Evolutionary conservation across 179 eudicot genomes (phyloP).

Genomic region (Silene noctiflora): DNA sequence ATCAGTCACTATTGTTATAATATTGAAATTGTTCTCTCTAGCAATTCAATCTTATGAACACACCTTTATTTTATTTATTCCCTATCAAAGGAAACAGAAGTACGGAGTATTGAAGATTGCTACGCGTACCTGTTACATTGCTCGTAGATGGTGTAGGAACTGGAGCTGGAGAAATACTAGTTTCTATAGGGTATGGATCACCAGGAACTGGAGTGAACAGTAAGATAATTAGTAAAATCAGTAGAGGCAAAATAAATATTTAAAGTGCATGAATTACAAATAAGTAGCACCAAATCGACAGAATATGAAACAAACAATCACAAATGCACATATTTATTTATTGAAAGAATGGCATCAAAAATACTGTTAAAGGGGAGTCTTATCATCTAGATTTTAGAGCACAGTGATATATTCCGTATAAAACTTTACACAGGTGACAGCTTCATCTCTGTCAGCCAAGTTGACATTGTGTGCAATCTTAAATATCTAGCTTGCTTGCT

Average conservation of each 20-base stretch:
- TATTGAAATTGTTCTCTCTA: neutral
- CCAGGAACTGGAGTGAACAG: slow-evolving; percentile 67
- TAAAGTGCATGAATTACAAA: neutral
- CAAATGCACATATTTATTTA: neutral
- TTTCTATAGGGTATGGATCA: slow-evolving; percentile 60
- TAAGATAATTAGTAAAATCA: neutral
- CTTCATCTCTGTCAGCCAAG: neutral
- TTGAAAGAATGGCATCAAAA: neutral
- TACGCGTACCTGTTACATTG: slow-evolving; percentile 45
- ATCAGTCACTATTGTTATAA: neutral
- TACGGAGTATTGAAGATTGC: neutral
- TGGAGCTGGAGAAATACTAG: slow-evolving; percentile 47
- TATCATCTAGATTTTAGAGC: neutral
- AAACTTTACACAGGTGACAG: neutral
- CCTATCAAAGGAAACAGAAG: neutral
- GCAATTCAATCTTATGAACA: neutral
- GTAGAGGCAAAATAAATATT: neutral
- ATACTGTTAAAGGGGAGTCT: neutral
- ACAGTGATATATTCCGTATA: neutral
- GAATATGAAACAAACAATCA: neutral
- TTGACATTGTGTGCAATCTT: neutral
- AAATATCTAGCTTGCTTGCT: too few species aligned
- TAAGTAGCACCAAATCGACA: neutral
- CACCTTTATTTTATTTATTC: neutral
- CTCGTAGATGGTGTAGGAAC: slow-evolving; percentile 49